phyloP scores from a whole-genome alignment of 441 rosid species.

The Flueggea neowawraea region DNA sequence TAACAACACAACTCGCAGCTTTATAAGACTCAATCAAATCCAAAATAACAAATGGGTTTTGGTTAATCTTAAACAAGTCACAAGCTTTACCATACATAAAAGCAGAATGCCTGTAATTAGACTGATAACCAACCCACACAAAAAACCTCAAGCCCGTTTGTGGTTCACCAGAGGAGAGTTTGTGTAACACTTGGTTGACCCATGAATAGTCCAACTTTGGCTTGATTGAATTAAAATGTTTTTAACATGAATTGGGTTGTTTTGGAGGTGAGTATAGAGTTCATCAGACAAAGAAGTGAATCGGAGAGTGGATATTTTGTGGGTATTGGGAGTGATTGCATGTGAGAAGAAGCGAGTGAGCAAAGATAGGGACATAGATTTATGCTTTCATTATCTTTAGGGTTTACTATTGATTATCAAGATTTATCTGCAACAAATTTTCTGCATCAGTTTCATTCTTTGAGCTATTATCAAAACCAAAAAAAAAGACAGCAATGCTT shows the following conservation, averaged over 20 bases:
- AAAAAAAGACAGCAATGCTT: too few relatives aligned
- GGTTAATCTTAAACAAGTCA: constrained; percentile 44
- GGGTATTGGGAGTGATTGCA: constrained; percentile 17
- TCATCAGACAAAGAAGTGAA: constrained; percentile 37
- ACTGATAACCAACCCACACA: constrained; percentile 74
- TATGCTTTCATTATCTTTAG: too few relatives aligned
- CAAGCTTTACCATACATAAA: constrained; percentile 66
- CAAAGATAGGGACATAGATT: constrained; percentile 20
- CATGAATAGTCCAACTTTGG: constrained; percentile 45
- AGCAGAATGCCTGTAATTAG: constrained; percentile 58
- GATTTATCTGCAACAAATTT: too few relatives aligned
- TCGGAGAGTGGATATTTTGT: constrained; percentile 21
- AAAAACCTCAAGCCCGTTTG: constrained; percentile 68
- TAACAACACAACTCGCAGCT: constrained; percentile 45
- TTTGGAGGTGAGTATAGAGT: constrained; percentile 40
- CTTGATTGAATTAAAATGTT: constrained; percentile 29
- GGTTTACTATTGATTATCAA: too few relatives aligned
- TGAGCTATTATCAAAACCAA: too few relatives aligned
- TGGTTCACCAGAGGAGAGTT: constrained; percentile 37
- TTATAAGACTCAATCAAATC: constrained; percentile 52
- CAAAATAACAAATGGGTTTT: constrained; percentile 41
- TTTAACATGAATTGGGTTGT: constrained; percentile 36
- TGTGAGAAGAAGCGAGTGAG: constrained; percentile 21
- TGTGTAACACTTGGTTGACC: constrained; percentile 53
- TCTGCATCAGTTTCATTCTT: too few relatives aligned